Evolutionary conservation across 2,329 filamentous ascomycete genomes (phyloP), one percentile per base, ranked within the genome.

Genomic region (Alternaria triticina): DNA sequence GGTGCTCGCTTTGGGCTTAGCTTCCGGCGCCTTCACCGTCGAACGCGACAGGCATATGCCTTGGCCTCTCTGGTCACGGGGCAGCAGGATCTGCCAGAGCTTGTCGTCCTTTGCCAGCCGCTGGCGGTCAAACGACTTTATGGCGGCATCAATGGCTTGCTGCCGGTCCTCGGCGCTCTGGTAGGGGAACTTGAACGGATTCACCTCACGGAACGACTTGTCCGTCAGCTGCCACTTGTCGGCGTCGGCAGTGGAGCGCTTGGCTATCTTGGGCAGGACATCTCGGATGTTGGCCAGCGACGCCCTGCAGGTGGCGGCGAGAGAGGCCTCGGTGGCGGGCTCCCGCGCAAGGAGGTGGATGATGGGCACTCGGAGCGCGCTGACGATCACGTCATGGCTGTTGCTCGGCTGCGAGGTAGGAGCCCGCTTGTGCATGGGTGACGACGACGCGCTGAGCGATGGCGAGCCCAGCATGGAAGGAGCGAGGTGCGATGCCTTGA

Each of bases 81-180:
- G 87, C 59, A 90, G 81, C 62, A 90, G 80, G 67, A 82, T 82
- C 77, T 90, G 88, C 88, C 88, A 90, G 20, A 87, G 79, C 71
- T 86, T 86, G 71, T 90, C 88, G 40, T 86, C 83, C 66, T 86
- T 86, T 7, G 85, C 84, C 17, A 90, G 79, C 27, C 88, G 83
- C 77, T 87, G 83, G 57, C 88, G 84, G 76, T 90, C 88, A 74
- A 87, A 90, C 46, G 88, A 87, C 57, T 85, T 85, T 70, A 90
- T 85, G 57, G 88, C 87, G 77, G 86, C 86, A 66, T 89, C 85
- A 70, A 90, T 87, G 27, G 87, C 88, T 57, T 84, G 80, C 65
- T 89, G 82, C 17, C 88, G 83, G 60, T 89, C 86, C 50, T 86
- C 83, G 50, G 84, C 73, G 40, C 79, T 83, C 27, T 82, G 83